phyloP scores from a whole-genome alignment of 2,329 filamentous ascomycete species.

The Trichoderma afroharzianum region DNA sequence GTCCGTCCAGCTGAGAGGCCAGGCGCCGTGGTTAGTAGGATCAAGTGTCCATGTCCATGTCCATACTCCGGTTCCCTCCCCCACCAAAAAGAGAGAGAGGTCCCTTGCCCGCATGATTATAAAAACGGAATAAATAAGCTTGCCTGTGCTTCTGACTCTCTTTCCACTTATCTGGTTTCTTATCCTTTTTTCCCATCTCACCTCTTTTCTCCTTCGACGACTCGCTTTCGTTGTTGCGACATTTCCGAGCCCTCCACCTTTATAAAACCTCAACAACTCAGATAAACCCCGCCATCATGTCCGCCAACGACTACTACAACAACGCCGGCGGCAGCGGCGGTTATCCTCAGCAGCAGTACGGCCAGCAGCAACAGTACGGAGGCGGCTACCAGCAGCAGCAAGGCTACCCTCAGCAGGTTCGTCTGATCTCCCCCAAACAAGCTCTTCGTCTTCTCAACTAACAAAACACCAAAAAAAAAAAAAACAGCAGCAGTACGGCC shows the following conservation, averaged over 20 bases:
- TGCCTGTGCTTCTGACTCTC: neutral
- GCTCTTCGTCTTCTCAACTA: neutral
- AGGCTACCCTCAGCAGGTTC: conserved; percentile 25
- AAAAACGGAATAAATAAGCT: conserved; percentile 11
- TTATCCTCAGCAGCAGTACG: conserved; percentile 25
- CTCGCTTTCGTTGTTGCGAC: neutral
- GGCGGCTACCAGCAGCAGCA: conserved; percentile 20
- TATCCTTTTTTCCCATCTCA: neutral
- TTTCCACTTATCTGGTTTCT: neutral
- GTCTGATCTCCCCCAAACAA: neutral
- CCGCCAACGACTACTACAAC: conserved; percentile 38
- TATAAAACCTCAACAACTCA: neutral
- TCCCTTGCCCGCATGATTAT: neutral
- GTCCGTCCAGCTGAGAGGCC: neutral
- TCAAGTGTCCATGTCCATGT: neutral
- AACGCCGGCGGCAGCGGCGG: conserved; percentile 24
- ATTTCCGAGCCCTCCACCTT: neutral
- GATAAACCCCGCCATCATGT: conserved; percentile 28
- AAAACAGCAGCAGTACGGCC: neutral
- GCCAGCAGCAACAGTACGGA: conserved; percentile 24
- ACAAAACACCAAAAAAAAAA: neutral
- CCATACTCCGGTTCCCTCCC: neutral
- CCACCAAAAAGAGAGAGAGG: neutral
- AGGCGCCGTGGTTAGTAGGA: neutral
- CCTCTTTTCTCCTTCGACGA: neutral